These are phyloP conservation scores for Fusarium annulatum DNA, from an alignment of 2,329 filamentous ascomycete genomes.

Conservation along the genomic window DNA sequence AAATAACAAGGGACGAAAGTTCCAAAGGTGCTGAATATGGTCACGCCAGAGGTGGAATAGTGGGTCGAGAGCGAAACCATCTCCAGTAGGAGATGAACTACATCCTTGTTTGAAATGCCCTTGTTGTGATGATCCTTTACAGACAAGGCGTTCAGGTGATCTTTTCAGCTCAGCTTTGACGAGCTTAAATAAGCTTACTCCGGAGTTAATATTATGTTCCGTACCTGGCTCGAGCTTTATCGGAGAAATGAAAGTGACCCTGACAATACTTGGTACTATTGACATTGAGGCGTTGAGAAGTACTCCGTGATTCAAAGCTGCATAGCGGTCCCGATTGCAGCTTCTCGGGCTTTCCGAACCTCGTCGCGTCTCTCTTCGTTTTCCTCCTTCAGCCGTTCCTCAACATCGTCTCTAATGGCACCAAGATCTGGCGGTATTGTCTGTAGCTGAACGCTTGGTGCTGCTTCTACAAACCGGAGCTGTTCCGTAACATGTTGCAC, in stretches of 20 bases:
- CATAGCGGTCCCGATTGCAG: slow-evolving; percentile 67
- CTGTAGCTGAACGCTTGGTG: slow-evolving; percentile 88
- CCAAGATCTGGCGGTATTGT: slow-evolving; percentile 82
- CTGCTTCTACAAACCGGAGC: slow-evolving; percentile 83
- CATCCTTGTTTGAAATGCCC: not conserved
- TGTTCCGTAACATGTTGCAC: slow-evolving; percentile 85
- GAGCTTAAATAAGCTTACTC: not conserved
- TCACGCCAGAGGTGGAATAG: not conserved
- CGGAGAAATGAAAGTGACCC: not conserved
- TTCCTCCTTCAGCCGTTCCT: slow-evolving; percentile 74
- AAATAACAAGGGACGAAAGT: not conserved
- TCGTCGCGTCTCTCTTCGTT: slow-evolving; percentile 67
- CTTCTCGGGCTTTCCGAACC: slow-evolving; percentile 64
- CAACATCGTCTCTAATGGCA: slow-evolving; percentile 74
- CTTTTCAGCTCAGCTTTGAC: not conserved
- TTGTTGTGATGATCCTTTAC: not conserved
- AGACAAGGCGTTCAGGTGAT: not conserved
- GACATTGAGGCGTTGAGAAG: not conserved
- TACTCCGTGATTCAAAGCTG: slow-evolving; percentile 54
- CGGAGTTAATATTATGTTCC: not conserved
- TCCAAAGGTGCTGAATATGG: not conserved
- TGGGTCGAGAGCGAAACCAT: slow-evolving; percentile 1
- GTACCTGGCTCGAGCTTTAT: slow-evolving; percentile 11
- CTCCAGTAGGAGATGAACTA: not conserved
- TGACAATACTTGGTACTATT: not conserved